phyloP scores from a whole-genome alignment of 805 yeast genomes.

The Wickerhamiella slavikovae region DNA sequence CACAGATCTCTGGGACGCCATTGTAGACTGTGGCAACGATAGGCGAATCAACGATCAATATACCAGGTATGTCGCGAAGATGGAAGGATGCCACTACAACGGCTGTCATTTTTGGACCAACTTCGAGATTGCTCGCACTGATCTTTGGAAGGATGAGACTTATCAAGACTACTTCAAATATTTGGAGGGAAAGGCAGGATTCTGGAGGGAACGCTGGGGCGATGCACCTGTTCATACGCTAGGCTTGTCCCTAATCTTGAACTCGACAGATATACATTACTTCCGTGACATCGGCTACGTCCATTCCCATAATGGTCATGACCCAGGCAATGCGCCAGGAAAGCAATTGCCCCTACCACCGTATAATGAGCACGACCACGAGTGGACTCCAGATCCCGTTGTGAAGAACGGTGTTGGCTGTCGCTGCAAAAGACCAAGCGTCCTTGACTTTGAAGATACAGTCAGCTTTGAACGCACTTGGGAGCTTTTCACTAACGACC shows the following conservation, averaged over 20 bases:
- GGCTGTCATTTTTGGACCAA: conserved; percentile 84
- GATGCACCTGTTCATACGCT: conserved; percentile 90
- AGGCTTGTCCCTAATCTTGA: conserved; percentile 58
- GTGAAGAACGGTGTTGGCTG: conserved; percentile 50
- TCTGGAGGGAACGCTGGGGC: conserved; percentile 89
- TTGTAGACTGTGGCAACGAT: conserved; percentile 12
- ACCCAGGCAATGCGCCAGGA: conserved; percentile 46
- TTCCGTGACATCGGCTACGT: conserved; percentile 83
- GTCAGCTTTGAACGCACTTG: not conserved
- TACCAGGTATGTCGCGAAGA: conserved; percentile 16
- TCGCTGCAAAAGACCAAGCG: conserved; percentile 43
- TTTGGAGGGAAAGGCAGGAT: conserved; percentile 60
- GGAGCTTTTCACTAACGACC: not conserved
- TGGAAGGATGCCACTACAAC: conserved; percentile 50
- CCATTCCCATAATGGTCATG: conserved; percentile 48
- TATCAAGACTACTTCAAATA: conserved; percentile 50
- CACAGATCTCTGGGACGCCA: conserved; percentile 8
- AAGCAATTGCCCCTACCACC: conserved; percentile 24
- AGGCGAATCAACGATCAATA: not conserved
- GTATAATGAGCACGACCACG: conserved; percentile 20
- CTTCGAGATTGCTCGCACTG: conserved; percentile 76
- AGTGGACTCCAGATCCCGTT: conserved; percentile 22
- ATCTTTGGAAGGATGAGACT: conserved; percentile 41
- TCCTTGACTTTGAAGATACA: conserved; percentile 1
- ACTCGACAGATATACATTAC: conserved; percentile 58